Evolutionary conservation across 495 filamentous ascomycete species (phyloP), one percentile per base, ranked within the genome.

Genomic region (Aspergillus leporis): DNA sequence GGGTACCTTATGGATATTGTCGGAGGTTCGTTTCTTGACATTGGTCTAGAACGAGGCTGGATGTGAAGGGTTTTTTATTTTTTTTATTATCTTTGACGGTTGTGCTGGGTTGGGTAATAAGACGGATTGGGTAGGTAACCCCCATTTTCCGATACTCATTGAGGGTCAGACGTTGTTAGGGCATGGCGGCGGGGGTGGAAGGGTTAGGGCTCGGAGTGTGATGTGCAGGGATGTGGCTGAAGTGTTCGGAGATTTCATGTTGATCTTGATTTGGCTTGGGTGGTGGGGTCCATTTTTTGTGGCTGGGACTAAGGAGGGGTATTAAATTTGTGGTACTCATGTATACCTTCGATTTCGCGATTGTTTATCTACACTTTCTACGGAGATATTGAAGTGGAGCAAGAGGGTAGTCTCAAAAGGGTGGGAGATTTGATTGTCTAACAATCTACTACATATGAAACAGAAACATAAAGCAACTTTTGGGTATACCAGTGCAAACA

Each of bases 401-500:
- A 3, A 28, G 6, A 28, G 3, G 3, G 25, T 23, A 47, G 12
- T 22, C 7, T 5, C 19, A 23, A 22, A 47, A 12, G 4, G n/a
- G 18, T 47, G 43, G 43, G 43, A 47, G 43, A 47, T 47, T n/a
- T 10, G 14, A 45, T 47, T 47, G 43, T 47, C 19, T 47, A 47
- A 47, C 19, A 14, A 7, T 41, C 52, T 21, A 45, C 12, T 18
- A 28, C 25, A 6, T 28, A 28, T 28, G 25, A 28, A 32, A 23
- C 23, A 25, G 14, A 23, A 25, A 25, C 19, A 45, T 10, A 32
- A 43, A 22, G 28, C 43, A 49, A 56, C 55, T 56, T 56, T 56
- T 56, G 55, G 55, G 55, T 56, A 56, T 56, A 56, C 38, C 55
- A 56, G 28, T 18, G 19, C 25, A 55, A 31, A 38, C 53, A 32